A percentile compares a stretch with the other conserved stretches of the same genome.
Evolutionary conservation across 2,329 filamentous ascomycete species (phyloP).

Genomic region (Botrytis paeoniae): DNA sequence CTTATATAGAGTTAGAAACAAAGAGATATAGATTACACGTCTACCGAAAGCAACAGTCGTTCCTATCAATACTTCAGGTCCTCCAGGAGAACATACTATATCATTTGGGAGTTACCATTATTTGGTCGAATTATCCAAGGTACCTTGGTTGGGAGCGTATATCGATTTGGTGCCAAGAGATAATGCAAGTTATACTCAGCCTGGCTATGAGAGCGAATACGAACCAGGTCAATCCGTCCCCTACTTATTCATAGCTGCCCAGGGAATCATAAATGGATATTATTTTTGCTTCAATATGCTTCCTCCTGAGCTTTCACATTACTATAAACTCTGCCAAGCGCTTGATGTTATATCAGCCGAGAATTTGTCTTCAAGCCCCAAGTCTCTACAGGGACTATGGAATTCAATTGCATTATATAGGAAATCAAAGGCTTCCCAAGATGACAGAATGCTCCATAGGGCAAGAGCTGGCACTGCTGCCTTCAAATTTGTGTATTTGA

Average conservation of each 20-base stretch:
- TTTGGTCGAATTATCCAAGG: not conserved
- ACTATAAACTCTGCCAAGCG: not conserved
- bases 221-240: not conserved
- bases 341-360: not conserved
- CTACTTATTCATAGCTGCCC: not conserved
- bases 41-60: not conserved
- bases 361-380: not conserved
- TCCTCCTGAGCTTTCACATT: not conserved
- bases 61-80: not conserved
- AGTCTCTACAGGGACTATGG: not conserved
- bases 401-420: not conserved
- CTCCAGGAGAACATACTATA: not conserved
- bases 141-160: not conserved
- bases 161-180: not conserved
- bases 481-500: not conserved
- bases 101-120: not conserved
- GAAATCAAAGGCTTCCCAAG: not conserved
- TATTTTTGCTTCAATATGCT: not conserved
- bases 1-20: not conserved
- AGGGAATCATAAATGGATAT: not conserved
- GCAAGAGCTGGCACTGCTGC: not conserved
- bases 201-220: not conserved
- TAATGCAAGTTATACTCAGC: not conserved
- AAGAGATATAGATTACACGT: not conserved
- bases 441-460: not conserved